Conservation (phyloP, 2,329 filamentous ascomycete genomes). For the Dothistroma pini region DNA sequence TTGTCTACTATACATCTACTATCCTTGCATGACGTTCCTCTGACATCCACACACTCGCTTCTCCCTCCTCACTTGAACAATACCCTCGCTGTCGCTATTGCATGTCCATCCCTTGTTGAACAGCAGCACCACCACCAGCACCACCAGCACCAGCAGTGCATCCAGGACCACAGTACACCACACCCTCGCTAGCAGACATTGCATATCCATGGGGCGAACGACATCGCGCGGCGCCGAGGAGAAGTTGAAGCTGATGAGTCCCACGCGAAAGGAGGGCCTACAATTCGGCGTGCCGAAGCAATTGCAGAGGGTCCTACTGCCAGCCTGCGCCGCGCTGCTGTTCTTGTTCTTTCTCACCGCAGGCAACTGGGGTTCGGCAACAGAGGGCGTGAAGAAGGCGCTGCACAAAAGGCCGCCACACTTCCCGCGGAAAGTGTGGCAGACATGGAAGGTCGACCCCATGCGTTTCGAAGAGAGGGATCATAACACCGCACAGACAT, state of each 20-base stretch:
- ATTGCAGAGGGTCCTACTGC: conserved; percentile 45
- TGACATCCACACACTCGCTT: neutral
- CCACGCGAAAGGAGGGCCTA: conserved; percentile 17
- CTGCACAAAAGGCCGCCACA: conserved; percentile 25
- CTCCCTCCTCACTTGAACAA: neutral
- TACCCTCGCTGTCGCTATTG: neutral
- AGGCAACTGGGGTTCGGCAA: conserved; percentile 18
- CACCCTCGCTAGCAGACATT: neutral
- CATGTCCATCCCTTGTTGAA: neutral
- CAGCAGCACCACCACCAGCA: neutral
- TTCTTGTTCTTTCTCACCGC: conserved; percentile 45
- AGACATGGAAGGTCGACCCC: conserved; percentile 70
- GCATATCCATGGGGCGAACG: conserved; percentile 6
- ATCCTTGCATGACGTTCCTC: conserved; percentile 2
- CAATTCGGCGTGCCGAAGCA: conserved; percentile 44
- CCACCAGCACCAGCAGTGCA: neutral
- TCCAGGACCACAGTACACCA: neutral
- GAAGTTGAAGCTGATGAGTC: conserved; percentile 20
- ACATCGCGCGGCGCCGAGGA: conserved; percentile 4
- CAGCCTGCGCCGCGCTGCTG: conserved; percentile 45
- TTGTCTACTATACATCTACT: no score
- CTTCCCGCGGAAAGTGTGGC: conserved; percentile 70
- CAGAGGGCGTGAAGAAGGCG: conserved; percentile 9
- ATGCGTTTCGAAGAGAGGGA: conserved; percentile 64
- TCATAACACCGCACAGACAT: conserved; percentile 57